These are phyloP conservation scores for Chenopodium album DNA, from an alignment of 148 eudicot genomes.

Conservation along the genomic window DNA sequence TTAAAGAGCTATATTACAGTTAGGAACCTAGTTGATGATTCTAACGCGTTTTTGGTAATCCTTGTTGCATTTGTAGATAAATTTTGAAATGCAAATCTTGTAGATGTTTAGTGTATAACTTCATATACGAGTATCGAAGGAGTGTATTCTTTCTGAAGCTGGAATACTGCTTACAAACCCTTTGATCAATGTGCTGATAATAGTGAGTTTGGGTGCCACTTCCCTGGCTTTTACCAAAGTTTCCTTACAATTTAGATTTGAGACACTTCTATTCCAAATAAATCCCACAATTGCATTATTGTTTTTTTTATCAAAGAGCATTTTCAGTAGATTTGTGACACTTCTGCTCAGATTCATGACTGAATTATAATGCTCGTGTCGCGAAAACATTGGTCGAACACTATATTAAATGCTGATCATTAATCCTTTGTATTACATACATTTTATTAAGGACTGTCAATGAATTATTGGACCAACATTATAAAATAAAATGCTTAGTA, in stretches of 20 bases:
- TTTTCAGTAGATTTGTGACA: not conserved
- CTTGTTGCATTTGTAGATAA: slow-evolving; percentile 36
- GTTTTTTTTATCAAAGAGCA: not conserved
- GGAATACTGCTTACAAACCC: slow-evolving; percentile 5
- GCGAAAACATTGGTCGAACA: slow-evolving; percentile 1
- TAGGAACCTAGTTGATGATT: slow-evolving; percentile 31
- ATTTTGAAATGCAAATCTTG: slow-evolving; percentile 32
- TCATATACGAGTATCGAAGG: slow-evolving; percentile 12
- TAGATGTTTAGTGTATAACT: slow-evolving; percentile 32
- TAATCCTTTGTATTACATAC: not conserved
- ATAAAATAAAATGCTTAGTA: not conserved
- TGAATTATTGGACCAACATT: not conserved
- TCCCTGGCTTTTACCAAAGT: not conserved
- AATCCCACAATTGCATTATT: not conserved
- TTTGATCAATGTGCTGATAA: not conserved
- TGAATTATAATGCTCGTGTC: not conserved
- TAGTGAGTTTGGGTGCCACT: not conserved
- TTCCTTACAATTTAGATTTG: not conserved
- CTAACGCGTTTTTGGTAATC: slow-evolving; percentile 28
- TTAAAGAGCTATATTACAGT: slow-evolving; percentile 23
- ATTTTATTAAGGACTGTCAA: not conserved
- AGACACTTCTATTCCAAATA: not conserved
- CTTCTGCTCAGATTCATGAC: no score
- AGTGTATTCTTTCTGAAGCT: slow-evolving; percentile 26
- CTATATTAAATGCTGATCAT: not conserved